Percentiles rank a stretch among this genome's conserved stretches.
These are phyloP conservation scores for Pseudonitzschia multiseries DNA, from an alignment of 108 stramenopile genomes.

Conservation along the genomic window DNA sequence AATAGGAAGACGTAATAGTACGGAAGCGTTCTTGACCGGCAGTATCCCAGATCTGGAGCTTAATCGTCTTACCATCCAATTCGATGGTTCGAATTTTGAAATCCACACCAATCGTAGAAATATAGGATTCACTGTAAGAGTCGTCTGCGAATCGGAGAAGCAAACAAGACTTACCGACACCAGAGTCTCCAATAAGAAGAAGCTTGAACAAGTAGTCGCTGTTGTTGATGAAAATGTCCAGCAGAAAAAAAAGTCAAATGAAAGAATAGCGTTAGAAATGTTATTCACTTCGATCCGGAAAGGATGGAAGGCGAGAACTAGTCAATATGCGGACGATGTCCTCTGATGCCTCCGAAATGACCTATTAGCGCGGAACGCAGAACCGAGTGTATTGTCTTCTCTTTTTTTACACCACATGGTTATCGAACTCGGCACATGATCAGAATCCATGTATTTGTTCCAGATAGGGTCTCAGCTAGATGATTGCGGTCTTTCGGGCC, in stretches of 20 bases:
- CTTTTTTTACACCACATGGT: no score
- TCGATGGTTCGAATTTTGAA: conserved; percentile 99
- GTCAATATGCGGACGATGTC: background rate
- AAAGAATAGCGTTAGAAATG: conserved; percentile 2
- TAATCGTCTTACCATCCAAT: conserved; percentile 98
- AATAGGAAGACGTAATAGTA: conserved; percentile 96
- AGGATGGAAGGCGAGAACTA: background rate
- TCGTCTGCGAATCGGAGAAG: conserved; percentile 98
- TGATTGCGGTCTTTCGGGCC: no score
- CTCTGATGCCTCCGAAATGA: background rate
- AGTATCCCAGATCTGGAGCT: conserved; percentile 91
- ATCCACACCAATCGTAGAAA: conserved; percentile 99
- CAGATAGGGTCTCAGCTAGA: no score
- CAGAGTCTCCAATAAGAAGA: conserved; percentile 98
- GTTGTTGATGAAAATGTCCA: conserved; percentile 5
- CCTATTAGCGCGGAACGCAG: no score
- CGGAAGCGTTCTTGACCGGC: conserved; percentile 96
- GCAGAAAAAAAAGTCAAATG: background rate
- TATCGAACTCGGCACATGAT: no score
- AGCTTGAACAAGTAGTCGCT: conserved; percentile 95
- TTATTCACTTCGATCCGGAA: background rate
- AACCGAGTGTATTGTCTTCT: no score
- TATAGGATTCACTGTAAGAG: conserved; percentile 98
- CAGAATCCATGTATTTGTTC: no score
- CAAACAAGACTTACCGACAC: conserved; percentile 98